These are phyloP conservation scores for Dactylellina drechsleri DNA, from an alignment of 2,329 filamentous ascomycete species.

Conservation along the genomic window DNA sequence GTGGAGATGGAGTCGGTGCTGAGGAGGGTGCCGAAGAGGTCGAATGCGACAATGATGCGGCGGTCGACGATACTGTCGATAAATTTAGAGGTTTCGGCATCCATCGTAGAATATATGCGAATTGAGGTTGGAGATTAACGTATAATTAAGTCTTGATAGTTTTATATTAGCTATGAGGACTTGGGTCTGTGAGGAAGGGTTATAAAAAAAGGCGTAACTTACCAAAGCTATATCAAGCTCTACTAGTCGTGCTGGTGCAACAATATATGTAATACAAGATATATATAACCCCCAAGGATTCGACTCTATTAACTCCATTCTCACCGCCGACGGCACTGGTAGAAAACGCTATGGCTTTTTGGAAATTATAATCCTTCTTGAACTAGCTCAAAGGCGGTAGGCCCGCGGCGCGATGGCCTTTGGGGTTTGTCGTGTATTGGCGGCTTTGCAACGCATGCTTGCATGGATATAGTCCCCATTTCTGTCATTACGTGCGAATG, in stretches of 20 bases:
- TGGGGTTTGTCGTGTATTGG: not conserved
- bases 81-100: slow-evolving; percentile 33
- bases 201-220: not conserved
- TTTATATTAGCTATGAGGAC: not conserved
- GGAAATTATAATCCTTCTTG: slow-evolving; percentile 4
- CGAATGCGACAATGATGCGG: slow-evolving; percentile 71
- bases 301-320: not conserved
- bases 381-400: slow-evolving; percentile 12
- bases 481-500: too few species aligned
- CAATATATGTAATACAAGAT: not conserved
- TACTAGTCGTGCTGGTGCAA: not conserved
- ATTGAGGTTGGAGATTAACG: too few species aligned
- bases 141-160: too few species aligned
- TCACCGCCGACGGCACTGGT: slow-evolving; percentile 8
- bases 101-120: slow-evolving; percentile 11
- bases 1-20: slow-evolving; percentile 75
- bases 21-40: slow-evolving; percentile 78
- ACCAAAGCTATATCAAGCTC: not conserved
- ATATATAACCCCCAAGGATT: not conserved
- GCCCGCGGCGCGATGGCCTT: not conserved
- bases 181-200: not conserved
- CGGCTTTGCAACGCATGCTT: not conserved
- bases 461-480: too few species aligned
- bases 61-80: slow-evolving; percentile 49
- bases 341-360: not conserved